A percentile compares a stretch with the other conserved stretches of the same genome.
Conservation (phyloP, 345 rosid species). For the Populus tremula region DNA sequence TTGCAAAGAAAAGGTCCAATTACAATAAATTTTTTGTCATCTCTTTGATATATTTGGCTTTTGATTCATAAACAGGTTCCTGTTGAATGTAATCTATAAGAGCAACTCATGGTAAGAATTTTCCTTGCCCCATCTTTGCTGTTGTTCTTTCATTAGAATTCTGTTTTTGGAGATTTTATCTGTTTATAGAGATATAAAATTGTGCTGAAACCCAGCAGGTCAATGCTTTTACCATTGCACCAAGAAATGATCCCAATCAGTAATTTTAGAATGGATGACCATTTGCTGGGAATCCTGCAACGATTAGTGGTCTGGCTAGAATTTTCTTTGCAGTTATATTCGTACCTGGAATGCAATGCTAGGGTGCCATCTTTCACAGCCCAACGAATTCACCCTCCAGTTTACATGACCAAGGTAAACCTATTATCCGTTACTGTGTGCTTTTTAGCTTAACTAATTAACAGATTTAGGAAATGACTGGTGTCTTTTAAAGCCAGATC, state of each 20-base stretch:
- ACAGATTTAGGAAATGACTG: background rate
- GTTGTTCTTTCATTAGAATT: background rate
- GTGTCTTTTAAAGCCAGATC: background rate
- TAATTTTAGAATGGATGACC: background rate
- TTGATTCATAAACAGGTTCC: constrained; percentile 14
- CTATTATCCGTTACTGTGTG: background rate
- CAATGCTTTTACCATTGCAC: background rate
- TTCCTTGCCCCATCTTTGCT: background rate
- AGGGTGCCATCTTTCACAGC: constrained; percentile 4
- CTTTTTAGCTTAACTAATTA: background rate
- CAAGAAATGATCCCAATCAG: background rate
- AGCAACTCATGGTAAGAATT: constrained; percentile 8
- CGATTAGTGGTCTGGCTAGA: background rate
- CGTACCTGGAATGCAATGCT: background rate
- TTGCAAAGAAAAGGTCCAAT: background rate
- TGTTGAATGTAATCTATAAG: background rate
- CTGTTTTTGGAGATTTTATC: background rate
- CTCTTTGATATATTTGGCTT: background rate
- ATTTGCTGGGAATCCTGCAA: constrained; percentile 1
- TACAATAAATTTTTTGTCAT: background rate
- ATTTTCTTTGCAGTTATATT: background rate
- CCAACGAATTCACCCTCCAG: background rate
- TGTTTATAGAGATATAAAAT: background rate
- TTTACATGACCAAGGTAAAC: constrained; percentile 9
- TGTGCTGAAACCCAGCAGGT: background rate